Evolutionary conservation across 441 rosid genomes (phyloP), one percentile per base, ranked within the genome.

Genomic region (Aquilaria agallochum): DNA sequence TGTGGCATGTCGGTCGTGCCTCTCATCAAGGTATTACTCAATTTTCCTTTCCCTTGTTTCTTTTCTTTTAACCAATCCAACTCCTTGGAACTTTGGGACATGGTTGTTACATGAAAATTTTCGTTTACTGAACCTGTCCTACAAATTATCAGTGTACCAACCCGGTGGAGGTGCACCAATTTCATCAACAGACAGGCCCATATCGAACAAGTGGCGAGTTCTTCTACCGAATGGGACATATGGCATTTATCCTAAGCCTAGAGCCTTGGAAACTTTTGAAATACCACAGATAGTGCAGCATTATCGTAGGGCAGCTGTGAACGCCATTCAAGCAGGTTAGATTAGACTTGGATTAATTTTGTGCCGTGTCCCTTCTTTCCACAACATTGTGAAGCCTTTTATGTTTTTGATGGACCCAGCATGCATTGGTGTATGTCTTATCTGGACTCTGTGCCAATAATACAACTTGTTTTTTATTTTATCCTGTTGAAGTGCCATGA

Each of bases 1-100:
- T 88, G 10, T 90, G 97, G 98, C 98, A 90, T 9, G 97, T 87
- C 20, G 97, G 98, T 53, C 94, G 97, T 2, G 96, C 98, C 9
- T 92, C 97, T 56, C 98, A 90, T 78, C 53, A 58, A 30, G 79
- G 98, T 87, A 65, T 8, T 36, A 8, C 42, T 36, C 42, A 36
- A 42, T 5, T 30, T 6, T 2, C 30, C 8, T 10, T 10, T 11
- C 45, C 50, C 3, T 31, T 55, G 40, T 36, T 59, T 33, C 30
- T 27, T 36, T 6, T 62, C 53, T 15, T 47, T 60, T 3, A 13
- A 47, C 30, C 36, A 4, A 31, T 51, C 30, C 15, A 5, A 9
- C 32, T 32, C 47, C 2, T 14, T 13, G 14, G 14, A 14, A 14
- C 11, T 14, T 11, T 27, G 10, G 20, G 2, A 20, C 27, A 40